These are phyloP conservation scores for Malania oleifera DNA, from an alignment of 164 flowering plant species.

Conservation along the genomic window DNA sequence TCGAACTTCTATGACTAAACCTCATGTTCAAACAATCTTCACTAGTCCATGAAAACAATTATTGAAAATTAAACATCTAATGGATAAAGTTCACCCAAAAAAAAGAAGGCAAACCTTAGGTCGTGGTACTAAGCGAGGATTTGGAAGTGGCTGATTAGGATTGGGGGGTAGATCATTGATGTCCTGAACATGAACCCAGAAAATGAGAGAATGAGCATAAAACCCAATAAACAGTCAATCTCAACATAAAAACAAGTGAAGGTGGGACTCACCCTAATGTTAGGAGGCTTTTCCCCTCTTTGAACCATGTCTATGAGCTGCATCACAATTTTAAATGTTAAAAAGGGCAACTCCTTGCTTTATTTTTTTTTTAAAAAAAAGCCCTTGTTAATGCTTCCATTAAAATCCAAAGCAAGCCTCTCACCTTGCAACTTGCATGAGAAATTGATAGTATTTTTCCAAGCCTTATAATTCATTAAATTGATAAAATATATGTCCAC, in stretches of 20 bases:
- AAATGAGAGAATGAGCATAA: neutral
- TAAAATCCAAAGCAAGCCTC: neutral
- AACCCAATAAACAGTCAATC: constrained; percentile 4
- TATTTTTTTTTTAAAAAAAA: no score
- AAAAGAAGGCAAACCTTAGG: constrained; percentile 55
- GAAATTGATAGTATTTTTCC: no score
- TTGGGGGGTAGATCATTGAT: constrained; percentile 89
- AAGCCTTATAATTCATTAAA: no score
- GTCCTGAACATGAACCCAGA: constrained; percentile 47
- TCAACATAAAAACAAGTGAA: neutral
- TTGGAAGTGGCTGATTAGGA: constrained; percentile 78
- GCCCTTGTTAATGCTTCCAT: no score
- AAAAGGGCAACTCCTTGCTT: neutral
- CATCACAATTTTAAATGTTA: constrained; percentile 11
- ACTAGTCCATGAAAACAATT: no score
- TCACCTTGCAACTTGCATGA: neutral
- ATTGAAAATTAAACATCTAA: no score
- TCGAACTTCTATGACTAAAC: no score
- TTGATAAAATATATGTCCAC: no score
- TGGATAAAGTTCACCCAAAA: constrained; percentile 1
- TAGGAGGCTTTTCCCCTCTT: constrained; percentile 86
- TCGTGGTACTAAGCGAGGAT: constrained; percentile 70
- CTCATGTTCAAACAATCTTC: no score
- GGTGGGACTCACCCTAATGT: constrained; percentile 40
- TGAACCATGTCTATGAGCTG: constrained; percentile 92